phyloP scores from a whole-genome alignment of 768 basidiomycete species.

The Psilocybe subaeruginosa region DNA sequence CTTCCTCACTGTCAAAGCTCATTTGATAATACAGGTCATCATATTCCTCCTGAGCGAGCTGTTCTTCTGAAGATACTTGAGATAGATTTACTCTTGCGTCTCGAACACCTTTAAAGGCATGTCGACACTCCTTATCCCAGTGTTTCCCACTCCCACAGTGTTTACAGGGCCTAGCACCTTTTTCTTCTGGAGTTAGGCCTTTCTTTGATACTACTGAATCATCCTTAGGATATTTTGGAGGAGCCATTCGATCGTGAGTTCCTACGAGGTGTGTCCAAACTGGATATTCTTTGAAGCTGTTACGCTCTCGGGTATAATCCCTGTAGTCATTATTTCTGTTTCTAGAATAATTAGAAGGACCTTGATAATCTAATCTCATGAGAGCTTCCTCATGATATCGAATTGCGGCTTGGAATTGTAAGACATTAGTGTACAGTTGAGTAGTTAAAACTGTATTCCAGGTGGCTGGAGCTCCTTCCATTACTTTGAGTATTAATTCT shows the following conservation, averaged over 20 bases:
- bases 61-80: conserved; percentile 10
- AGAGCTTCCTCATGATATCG: conserved; percentile 26
- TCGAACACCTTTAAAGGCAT: conserved; percentile 18
- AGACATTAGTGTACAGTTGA: conserved; percentile 19
- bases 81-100: conserved; percentile 24
- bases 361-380: conserved; percentile 9
- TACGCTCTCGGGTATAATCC: background rate
- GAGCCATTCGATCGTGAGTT: background rate
- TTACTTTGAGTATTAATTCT: conserved; percentile 37
- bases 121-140: conserved; percentile 36
- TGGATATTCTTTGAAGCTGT: background rate
- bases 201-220: conserved; percentile 17
- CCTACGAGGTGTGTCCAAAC: conserved; percentile 5
- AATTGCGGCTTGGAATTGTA: conserved; percentile 25
- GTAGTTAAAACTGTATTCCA: conserved; percentile 31
- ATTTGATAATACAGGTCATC: conserved; percentile 28
- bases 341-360: background rate
- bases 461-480: conserved; percentile 32
- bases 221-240: conserved; percentile 27
- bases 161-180: conserved; percentile 31
- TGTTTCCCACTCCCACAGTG: conserved; percentile 36
- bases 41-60: conserved; percentile 27
- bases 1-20: conserved; percentile 7
- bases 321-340: background rate
- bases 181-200: conserved; percentile 17